Evolutionary conservation across 371 early-diverging fungal genomes (phyloP).

Genomic region (Lichtheimia hyalospora): DNA sequence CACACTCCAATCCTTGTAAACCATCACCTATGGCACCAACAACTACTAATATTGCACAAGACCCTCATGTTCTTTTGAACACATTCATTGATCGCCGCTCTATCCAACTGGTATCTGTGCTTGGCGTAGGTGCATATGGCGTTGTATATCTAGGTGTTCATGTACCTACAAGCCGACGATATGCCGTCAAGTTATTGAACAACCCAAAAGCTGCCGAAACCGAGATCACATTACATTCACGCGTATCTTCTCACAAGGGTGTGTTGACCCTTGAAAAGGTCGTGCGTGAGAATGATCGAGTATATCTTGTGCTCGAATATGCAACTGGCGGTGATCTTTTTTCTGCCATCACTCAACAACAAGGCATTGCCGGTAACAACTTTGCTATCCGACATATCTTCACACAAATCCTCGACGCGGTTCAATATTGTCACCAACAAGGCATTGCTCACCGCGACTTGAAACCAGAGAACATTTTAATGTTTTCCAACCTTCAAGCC

Average conservation of each 20-base stretch:
- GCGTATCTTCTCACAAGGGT: slow-evolving; percentile 60
- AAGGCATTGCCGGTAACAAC: slow-evolving; percentile 58
- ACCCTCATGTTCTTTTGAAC: slow-evolving; percentile 24
- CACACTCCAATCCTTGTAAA: background rate
- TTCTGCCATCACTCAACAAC: slow-evolving; percentile 55
- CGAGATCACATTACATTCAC: slow-evolving; percentile 72
- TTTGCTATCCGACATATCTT: slow-evolving; percentile 71
- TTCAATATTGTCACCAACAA: slow-evolving; percentile 75
- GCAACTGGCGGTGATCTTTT: slow-evolving; percentile 69
- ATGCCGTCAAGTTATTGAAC: slow-evolving; percentile 70
- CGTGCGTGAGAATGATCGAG: slow-evolving; percentile 48
- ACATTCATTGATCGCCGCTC: slow-evolving; percentile 33
- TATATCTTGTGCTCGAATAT: slow-evolving; percentile 72
- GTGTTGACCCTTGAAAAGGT: slow-evolving; percentile 72
- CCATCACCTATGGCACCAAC: no score
- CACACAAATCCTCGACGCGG: slow-evolving; percentile 81
- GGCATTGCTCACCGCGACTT: slow-evolving; percentile 88
- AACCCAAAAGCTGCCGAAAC: slow-evolving; percentile 44
- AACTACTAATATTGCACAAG: background rate
- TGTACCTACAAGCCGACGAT: slow-evolving; percentile 32
- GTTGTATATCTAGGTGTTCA: slow-evolving; percentile 62
- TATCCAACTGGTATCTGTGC: slow-evolving; percentile 42
- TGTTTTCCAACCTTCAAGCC: slow-evolving; percentile 45
- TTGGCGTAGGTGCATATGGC: slow-evolving; percentile 74
- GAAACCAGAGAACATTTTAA: slow-evolving; percentile 91